Evolutionary conservation across 73 alveolate genomes (phyloP).

Genomic region (Blepharisma japonicum): DNA sequence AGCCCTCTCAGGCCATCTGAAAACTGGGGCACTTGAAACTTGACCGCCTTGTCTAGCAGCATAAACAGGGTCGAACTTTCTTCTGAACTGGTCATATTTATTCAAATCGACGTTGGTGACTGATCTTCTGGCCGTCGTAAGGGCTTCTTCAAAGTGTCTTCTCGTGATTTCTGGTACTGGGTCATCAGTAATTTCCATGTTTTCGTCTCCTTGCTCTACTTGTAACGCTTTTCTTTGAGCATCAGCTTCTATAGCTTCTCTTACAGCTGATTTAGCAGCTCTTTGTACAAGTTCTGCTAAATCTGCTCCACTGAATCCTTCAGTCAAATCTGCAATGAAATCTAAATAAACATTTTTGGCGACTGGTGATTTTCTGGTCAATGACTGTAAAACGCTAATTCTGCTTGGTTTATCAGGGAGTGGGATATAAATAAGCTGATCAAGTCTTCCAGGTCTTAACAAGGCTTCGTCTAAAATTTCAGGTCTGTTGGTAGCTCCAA

Average conservation of each 20-base stretch:
- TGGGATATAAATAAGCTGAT: slow-evolving; percentile 80
- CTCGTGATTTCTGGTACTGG: slow-evolving; percentile 60
- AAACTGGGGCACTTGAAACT: too few species aligned
- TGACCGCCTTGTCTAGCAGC: too few species aligned
- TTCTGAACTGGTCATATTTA: slow-evolving; percentile 84
- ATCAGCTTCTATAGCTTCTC: slow-evolving; percentile 67
- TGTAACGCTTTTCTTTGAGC: slow-evolving; percentile 29
- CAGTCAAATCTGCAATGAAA: slow-evolving; percentile 51
- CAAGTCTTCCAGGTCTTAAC: slow-evolving; percentile 91
- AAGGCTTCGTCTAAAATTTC: slow-evolving; percentile 84
- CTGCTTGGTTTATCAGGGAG: slow-evolving; percentile 66
- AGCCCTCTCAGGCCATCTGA: too few species aligned
- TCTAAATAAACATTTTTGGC: slow-evolving; percentile 60
- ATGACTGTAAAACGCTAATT: slow-evolving; percentile 89
- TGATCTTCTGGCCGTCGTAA: slow-evolving; percentile 79
- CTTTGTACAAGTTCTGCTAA: slow-evolving; percentile 89
- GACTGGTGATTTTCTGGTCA: slow-evolving; percentile 85
- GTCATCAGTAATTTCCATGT: slow-evolving; percentile 74
- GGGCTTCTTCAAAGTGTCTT: slow-evolving; percentile 91
- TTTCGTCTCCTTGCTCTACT: slow-evolving; percentile 82
- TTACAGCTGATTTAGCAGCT: slow-evolving; percentile 90
- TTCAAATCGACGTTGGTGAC: slow-evolving; percentile 78
- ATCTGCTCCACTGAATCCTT: slow-evolving; percentile 92
- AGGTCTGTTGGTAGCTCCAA: slow-evolving; percentile 95
- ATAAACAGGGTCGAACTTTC: slow-evolving; percentile 86